phyloP scores from a whole-genome alignment of 1,139 yeast genomes.

The Meyerozyma sp. region DNA sequence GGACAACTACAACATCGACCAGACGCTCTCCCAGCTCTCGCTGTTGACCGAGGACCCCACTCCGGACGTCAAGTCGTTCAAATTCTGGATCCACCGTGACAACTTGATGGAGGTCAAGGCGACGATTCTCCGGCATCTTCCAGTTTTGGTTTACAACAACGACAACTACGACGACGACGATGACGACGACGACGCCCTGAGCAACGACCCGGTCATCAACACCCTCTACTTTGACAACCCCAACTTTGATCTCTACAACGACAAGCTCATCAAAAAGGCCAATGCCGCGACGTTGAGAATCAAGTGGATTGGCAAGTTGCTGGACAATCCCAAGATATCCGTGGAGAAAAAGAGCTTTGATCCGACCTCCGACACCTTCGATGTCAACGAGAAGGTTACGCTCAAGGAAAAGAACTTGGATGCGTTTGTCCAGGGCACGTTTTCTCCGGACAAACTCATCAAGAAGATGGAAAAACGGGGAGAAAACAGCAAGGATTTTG shows the following conservation, averaged over 20 bases:
- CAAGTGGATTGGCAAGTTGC: constrained; percentile 85
- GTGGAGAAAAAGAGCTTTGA: constrained; percentile 76
- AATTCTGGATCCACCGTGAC: constrained; percentile 96
- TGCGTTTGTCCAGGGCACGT: constrained; percentile 45
- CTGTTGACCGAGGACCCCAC: constrained; percentile 41
- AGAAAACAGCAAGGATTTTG: constrained; percentile 48
- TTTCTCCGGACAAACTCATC: constrained; percentile 37
- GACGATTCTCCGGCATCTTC: constrained; percentile 85
- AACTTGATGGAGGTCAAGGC: constrained; percentile 96
- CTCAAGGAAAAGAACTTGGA: constrained; percentile 78
- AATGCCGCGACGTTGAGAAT: constrained; percentile 75
- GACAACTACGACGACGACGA: constrained; percentile 20
- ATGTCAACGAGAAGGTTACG: constrained; percentile 53
- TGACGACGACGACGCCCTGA: constrained; percentile 8
- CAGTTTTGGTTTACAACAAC: constrained; percentile 74
- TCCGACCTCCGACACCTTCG: constrained; percentile 48
- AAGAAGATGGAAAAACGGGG: constrained; percentile 25
- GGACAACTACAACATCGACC: constrained; percentile 49
- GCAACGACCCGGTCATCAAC: constrained; percentile 74
- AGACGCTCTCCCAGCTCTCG: constrained; percentile 37
- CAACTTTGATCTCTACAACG: constrained; percentile 78
- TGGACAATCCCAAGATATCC: constrained; percentile 69
- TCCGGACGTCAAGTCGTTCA: constrained; percentile 68
- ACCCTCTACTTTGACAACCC: constrained; percentile 85
- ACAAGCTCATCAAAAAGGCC: constrained; percentile 66